phyloP scores from a whole-genome alignment of 768 basidiomycete species.

The Auricularia cornea region DNA sequence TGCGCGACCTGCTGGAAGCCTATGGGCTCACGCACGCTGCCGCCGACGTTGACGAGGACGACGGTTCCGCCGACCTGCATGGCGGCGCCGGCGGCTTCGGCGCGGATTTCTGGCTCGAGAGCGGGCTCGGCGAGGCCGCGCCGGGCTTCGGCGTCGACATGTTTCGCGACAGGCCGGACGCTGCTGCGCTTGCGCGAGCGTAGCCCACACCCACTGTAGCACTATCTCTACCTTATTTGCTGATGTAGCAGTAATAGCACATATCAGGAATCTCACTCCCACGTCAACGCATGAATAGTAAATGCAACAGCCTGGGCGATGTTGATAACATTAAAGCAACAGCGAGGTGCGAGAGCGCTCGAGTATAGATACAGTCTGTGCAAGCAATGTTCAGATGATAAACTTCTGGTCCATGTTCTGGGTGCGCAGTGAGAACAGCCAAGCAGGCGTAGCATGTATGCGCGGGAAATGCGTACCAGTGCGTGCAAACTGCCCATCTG shows the following conservation, averaged over 20 bases:
- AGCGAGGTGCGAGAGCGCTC: constrained; percentile 2
- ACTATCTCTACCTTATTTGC: neutral
- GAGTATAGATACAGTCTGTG: neutral
- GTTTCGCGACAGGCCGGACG: constrained; percentile 51
- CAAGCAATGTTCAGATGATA: neutral
- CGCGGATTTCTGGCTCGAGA: neutral
- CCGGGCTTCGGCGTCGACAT: neutral
- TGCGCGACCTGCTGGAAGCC: constrained; percentile 40
- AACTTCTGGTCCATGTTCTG: neutral
- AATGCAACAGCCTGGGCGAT: constrained; percentile 9
- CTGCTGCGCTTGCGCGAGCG: neutral
- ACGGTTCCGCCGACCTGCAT: neutral
- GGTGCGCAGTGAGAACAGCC: neutral
- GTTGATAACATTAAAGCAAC: no score
- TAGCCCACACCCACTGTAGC: neutral
- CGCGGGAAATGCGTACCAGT: neutral
- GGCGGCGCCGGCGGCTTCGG: neutral
- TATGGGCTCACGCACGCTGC: constrained; percentile 38
- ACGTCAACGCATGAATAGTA: neutral
- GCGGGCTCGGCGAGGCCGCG: neutral
- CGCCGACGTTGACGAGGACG: neutral
- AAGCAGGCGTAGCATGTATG: neutral
- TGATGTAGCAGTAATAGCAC: neutral
- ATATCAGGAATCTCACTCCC: neutral
- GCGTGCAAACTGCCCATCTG: neutral